Evolutionary conservation across 495 filamentous ascomycete species (phyloP), one percentile per base, ranked within the genome.

Genomic region (Podospora pseudopauciseta): DNA sequence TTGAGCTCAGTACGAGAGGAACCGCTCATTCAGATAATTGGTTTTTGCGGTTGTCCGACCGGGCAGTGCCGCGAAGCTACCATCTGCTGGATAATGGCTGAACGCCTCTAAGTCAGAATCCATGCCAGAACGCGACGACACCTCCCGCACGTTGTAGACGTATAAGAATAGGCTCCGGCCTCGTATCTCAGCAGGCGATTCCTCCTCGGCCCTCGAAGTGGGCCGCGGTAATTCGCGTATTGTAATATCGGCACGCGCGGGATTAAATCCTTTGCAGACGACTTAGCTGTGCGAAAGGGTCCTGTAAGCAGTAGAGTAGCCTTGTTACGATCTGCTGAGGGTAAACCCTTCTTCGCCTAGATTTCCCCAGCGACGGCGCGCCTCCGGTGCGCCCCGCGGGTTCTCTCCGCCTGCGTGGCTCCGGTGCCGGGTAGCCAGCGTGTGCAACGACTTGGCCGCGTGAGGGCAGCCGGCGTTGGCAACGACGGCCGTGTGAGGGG

Each of bases 1-100:
- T 87, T 87, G 77, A 85, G 84, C 83, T 88, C 86, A 88, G 84
- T 88, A 87, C 83, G 86, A 87, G 85, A 88, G 85, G 83, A 89
- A 88, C 85, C 81, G 82, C 82, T 85, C 77, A 87, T 88, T 89
- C 84, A 85, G 83, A 88, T 88, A 88, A 86, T 88, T 88, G 83
- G 85, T 88, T 87, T 88, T 85, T 88, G 83, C 84, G 83, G 84
- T 83, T 88, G 83, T 88, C 85, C 80, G 85, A 87, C 84, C 79
- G 81, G 84, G 84, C 83, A 88, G 81, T 88, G 84, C 83, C 80
- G 79, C 81, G 81, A 82, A 73, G 79, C 78, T 81, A 82, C 78
- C 75, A 87, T 88, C 83, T 86, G 85, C 85, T 84, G 84, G 84
- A 87, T 87, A 85, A 88, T 87, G 81, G 84, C 84, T 88, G 83